Evolutionary conservation across 441 rosid genomes (phyloP).

Genomic region (Euphorbia corollata): DNA sequence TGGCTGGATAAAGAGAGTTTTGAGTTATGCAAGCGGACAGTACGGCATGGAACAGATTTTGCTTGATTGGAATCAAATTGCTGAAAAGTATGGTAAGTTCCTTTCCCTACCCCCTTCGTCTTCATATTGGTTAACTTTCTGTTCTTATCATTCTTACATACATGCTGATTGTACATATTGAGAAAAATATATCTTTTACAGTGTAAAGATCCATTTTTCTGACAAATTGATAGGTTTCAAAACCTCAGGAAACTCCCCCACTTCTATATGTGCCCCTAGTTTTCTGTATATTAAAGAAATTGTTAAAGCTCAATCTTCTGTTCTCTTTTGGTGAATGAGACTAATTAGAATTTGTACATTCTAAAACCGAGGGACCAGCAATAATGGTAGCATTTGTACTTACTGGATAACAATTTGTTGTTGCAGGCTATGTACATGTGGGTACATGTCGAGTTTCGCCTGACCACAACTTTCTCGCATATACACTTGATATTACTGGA

Average conservation of each 20-base stretch:
- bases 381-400: not conserved
- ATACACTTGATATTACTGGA: conserved; percentile 65
- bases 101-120: conserved; percentile 2
- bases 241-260: not conserved
- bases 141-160: no score
- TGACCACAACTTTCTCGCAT: conserved; percentile 74
- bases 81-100: conserved; percentile 60
- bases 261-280: not conserved
- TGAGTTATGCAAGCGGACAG: conserved; percentile 25
- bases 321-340: not conserved
- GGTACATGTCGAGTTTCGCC: conserved; percentile 87
- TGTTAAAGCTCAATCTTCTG: not conserved
- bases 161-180: no score
- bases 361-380: not conserved
- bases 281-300: not conserved
- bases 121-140: no score
- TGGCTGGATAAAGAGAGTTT: conserved; percentile 34
- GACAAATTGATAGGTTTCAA: no score
- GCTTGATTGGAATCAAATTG: conserved; percentile 86
- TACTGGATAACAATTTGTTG: conserved; percentile 4
- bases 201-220: no score
- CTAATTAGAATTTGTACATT: not conserved
- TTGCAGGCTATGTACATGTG: conserved; percentile 62
- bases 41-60: conserved; percentile 51
- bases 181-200: no score